phyloP scores from a whole-genome alignment of 139 green algal genomes.

The Astrephomene gubernaculifera region DNA sequence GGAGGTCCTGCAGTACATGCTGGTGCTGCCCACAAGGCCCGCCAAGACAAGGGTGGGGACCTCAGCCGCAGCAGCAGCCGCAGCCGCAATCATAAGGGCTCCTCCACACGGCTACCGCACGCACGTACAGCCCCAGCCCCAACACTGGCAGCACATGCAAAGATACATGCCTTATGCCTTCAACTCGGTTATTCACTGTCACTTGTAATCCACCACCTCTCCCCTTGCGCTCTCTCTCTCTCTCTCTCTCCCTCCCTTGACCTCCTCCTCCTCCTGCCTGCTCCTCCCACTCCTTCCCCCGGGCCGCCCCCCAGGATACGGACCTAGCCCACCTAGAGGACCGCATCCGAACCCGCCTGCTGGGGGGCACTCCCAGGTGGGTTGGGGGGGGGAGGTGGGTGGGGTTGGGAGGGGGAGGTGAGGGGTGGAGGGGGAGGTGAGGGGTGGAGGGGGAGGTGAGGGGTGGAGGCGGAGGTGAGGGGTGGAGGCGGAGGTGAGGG shows the following conservation, averaged over 20 bases:
- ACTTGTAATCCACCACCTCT: too few species aligned
- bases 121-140: too few species aligned
- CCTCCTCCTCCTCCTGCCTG: neutral
- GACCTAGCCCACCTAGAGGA: constrained; percentile 25
- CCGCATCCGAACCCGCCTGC: constrained; percentile 5
- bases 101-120: too few species aligned
- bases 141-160: too few species aligned
- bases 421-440: neutral
- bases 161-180: too few species aligned
- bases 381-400: neutral
- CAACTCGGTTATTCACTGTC: too few species aligned
- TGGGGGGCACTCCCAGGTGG: constrained; percentile 11
- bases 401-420: neutral
- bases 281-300: neutral
- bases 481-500: too few species aligned
- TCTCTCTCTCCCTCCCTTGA: neutral
- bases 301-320: neutral
- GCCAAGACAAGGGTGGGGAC: neutral
- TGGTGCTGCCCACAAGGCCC: neutral
- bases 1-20: constrained; percentile 17
- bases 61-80: neutral
- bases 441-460: too few species aligned
- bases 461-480: too few species aligned
- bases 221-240: too few species aligned
- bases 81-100: neutral